Evolutionary conservation across 495 filamentous ascomycete species (phyloP), one percentile per base, ranked within the genome.

Genomic region (Hypoxylon rickii): DNA sequence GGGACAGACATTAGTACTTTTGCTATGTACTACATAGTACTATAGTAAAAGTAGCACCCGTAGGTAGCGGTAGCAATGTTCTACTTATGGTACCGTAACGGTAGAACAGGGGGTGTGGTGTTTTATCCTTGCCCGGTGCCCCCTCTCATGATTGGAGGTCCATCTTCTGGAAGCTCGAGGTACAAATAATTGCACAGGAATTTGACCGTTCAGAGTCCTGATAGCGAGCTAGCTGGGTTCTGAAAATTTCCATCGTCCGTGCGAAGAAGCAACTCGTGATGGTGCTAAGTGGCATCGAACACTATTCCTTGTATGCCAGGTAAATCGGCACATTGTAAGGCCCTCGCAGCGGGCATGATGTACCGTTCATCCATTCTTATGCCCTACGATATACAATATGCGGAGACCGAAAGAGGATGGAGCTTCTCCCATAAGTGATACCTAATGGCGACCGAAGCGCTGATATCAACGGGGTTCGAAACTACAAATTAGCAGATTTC

Each of bases 111-210:
- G 58, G 51, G n/a, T n/a, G 19, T 13, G 6, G 41, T 13, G 12
- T 51, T 44, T 32, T 19, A 63, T 58, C 44, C 53, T 16, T 53
- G 50, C 29, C 16, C 42, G 8, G 46, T 39, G 19, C 44, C 39
- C 48, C 41, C 33, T 20, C 38, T 52, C 44, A 16, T 63, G 59
- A 63, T 63, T 58, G 53, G 59, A 53, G 53, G 10, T 48, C 59
- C 59, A 63, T 63, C 52, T 63, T 63, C 59, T 63, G 59, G 59
- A 63, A 63, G 52, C 59, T 57, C 44, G 53, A 47, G 53, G 53
- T 57, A 63, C 53, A 40, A 47, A 53, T 29, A 29, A 63, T 43
- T 63, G 44, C 56, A 63, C 48, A 8, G 39, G 41, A 31, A 51
- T 32, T 51, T 44, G 52, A 44, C 52, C 47, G 58, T 53, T 45